A percentile compares a stretch with the other conserved stretches of the same genome.
These are phyloP conservation scores for Dunaliella primolecta DNA, from an alignment of 139 green algal genomes.

Conservation along the genomic window DNA sequence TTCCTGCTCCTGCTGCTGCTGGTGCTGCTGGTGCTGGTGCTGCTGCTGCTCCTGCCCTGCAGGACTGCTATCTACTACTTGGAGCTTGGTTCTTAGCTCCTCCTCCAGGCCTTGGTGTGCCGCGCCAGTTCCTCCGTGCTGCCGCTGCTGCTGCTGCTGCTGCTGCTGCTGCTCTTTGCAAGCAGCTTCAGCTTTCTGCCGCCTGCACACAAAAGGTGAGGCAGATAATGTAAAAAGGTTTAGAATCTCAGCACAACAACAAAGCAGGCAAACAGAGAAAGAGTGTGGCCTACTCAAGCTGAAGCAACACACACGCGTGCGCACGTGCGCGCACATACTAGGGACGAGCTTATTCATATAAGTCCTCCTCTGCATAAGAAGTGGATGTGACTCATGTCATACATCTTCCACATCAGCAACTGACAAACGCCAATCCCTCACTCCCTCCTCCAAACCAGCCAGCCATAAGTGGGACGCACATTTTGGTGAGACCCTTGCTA, in stretches of 20 bases:
- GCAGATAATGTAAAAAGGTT: not conserved
- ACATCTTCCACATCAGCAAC: too few species aligned
- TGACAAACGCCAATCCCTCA: too few species aligned
- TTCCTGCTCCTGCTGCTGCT: not conserved
- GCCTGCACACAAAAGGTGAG: not conserved
- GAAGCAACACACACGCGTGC: not conserved
- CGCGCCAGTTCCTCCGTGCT: not conserved
- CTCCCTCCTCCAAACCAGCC: not conserved
- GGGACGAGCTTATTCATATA: too few species aligned
- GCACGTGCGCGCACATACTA: too few species aligned
- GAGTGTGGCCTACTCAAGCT: not conserved
- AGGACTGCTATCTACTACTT: too few species aligned
- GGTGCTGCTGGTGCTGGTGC: not conserved
- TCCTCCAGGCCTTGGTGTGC: too few species aligned
- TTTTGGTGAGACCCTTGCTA: too few species aligned
- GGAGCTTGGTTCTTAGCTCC: too few species aligned
- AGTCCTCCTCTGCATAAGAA: too few species aligned
- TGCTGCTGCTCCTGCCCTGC: slow-evolving; percentile 1
- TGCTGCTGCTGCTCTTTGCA: not conserved
- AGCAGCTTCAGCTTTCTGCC: not conserved
- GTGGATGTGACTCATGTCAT: too few species aligned
- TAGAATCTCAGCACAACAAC: not conserved
- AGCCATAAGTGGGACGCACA: not conserved
- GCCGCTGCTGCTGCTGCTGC: slow-evolving; percentile 10
- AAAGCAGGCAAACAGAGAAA: not conserved